Percentiles rank a stretch among this genome's conserved stretches.
Evolutionary conservation across 2,329 filamentous ascomycete species (phyloP).

Genomic region (Pseudogymnoascus sp.): DNA sequence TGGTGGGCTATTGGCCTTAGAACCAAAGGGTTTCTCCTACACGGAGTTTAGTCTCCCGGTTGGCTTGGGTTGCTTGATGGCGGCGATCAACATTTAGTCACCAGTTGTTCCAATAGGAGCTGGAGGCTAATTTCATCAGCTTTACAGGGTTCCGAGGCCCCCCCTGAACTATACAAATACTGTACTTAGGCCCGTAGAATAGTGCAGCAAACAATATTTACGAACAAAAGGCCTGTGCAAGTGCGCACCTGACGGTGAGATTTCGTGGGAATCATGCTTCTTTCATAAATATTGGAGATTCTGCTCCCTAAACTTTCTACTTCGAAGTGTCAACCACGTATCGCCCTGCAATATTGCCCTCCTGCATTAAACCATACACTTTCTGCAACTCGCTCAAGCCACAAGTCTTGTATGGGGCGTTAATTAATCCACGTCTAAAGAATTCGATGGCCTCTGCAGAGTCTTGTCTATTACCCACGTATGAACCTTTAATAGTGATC

Average conservation of each 20-base stretch:
- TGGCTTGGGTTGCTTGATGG: too few relatives aligned
- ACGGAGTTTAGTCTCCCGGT: too few relatives aligned
- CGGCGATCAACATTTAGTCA: too few relatives aligned
- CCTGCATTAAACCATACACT: slow-evolving; percentile 67
- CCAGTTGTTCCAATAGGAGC: too few relatives aligned
- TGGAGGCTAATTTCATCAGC: too few relatives aligned
- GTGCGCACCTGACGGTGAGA: background rate
- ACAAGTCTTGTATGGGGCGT: slow-evolving; percentile 76
- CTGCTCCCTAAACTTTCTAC: slow-evolving; percentile 30
- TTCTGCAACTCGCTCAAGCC: slow-evolving; percentile 70
- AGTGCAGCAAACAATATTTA: too few relatives aligned
- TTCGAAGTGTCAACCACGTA: slow-evolving; percentile 70
- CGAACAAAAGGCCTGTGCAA: too few relatives aligned
- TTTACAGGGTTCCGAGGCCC: too few relatives aligned
- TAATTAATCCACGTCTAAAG: slow-evolving; percentile 77
- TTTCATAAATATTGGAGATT: background rate
- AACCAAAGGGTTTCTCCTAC: too few relatives aligned
- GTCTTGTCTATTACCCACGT: slow-evolving; percentile 88
- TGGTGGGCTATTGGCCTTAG: too few relatives aligned
- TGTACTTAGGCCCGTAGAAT: too few relatives aligned
- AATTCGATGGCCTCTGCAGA: slow-evolving; percentile 86
- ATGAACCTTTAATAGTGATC: slow-evolving; percentile 86
- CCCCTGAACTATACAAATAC: too few relatives aligned
- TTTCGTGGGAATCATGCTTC: background rate
- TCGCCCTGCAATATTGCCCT: slow-evolving; percentile 63